These are phyloP conservation scores for Hyphodiscus hymeniophilus DNA, from an alignment of 495 filamentous ascomycete species.

Conservation along the genomic window DNA sequence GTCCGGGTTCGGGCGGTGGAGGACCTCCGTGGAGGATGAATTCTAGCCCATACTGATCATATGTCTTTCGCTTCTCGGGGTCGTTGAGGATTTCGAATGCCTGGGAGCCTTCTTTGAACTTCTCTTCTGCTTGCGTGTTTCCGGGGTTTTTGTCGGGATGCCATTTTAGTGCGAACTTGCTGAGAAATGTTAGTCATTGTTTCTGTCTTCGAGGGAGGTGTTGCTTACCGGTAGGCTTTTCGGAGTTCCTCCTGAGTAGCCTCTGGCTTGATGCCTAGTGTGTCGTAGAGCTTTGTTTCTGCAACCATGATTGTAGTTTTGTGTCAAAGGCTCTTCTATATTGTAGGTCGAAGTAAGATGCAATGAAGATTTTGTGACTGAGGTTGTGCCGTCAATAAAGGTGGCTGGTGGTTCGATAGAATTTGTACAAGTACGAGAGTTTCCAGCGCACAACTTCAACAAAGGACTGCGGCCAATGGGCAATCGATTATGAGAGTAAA, in stretches of 20 bases:
- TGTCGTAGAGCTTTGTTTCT: constrained; percentile 81
- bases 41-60: constrained; percentile 92
- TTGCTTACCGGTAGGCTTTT: constrained; percentile 79
- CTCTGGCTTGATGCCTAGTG: constrained; percentile 63
- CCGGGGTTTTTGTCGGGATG: constrained; percentile 98
- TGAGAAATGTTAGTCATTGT: constrained; percentile 26
- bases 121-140: constrained; percentile 72
- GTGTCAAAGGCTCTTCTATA: neutral
- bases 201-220: constrained; percentile 3
- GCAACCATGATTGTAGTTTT: constrained; percentile 58
- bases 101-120: constrained; percentile 93
- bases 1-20: constrained; percentile 52
- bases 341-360: too few species aligned
- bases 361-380: neutral
- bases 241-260: constrained; percentile 92
- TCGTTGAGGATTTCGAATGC: constrained; percentile 97
- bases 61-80: constrained; percentile 92
- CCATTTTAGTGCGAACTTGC: constrained; percentile 82
- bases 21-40: constrained; percentile 81
- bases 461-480: too few species aligned
- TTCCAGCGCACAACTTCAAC: too few species aligned
- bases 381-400: too few species aligned
- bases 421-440: too few species aligned
- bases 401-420: too few species aligned
- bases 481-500: too few species aligned